Conservation (phyloP, 768 basidiomycete genomes). For the Leccinum arenicola region DNA sequence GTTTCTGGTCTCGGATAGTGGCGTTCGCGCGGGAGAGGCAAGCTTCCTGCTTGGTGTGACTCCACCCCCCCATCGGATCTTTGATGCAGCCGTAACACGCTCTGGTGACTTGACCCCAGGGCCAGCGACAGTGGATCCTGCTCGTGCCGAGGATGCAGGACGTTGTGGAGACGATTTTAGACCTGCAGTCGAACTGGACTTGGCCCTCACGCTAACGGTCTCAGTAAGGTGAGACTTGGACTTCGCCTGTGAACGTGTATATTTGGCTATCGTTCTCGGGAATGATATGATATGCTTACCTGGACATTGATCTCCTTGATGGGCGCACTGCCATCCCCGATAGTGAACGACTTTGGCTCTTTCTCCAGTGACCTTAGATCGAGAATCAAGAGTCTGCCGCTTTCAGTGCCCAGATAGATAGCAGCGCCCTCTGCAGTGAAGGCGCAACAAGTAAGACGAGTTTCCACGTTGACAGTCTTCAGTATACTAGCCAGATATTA, state of each 20-base stretch:
- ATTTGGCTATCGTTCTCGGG: not conserved
- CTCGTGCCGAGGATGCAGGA: slow-evolving; percentile 9
- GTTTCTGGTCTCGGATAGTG: slow-evolving; percentile 26
- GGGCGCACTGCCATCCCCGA: slow-evolving; percentile 47
- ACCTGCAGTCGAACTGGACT: slow-evolving; percentile 8
- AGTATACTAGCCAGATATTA: slow-evolving; percentile 44
- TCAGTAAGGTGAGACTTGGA: slow-evolving; percentile 13
- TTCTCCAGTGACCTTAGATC: slow-evolving; percentile 67
- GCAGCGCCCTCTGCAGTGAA: slow-evolving; percentile 71
- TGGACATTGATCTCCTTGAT: slow-evolving; percentile 58
- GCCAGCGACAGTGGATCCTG: slow-evolving; percentile 1
- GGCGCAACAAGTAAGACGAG: slow-evolving; percentile 52
- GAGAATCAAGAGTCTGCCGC: slow-evolving; percentile 59
- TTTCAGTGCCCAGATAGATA: slow-evolving; percentile 62
- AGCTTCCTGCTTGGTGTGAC: slow-evolving; percentile 26
- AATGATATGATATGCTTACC: slow-evolving; percentile 35
- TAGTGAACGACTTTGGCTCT: slow-evolving; percentile 49
- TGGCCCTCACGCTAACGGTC: slow-evolving; percentile 4
- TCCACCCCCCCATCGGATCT: slow-evolving; percentile 19
- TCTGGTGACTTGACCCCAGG: slow-evolving; percentile 21
- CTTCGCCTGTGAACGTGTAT: slow-evolving; percentile 13
- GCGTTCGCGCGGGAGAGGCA: slow-evolving; percentile 18
- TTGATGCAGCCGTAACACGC: slow-evolving; percentile 15
- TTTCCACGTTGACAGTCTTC: slow-evolving; percentile 53
- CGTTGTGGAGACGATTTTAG: slow-evolving; percentile 11